Evolutionary conservation across 805 yeast species (phyloP).

Genomic region (Scheffersomyces stipitis): DNA sequence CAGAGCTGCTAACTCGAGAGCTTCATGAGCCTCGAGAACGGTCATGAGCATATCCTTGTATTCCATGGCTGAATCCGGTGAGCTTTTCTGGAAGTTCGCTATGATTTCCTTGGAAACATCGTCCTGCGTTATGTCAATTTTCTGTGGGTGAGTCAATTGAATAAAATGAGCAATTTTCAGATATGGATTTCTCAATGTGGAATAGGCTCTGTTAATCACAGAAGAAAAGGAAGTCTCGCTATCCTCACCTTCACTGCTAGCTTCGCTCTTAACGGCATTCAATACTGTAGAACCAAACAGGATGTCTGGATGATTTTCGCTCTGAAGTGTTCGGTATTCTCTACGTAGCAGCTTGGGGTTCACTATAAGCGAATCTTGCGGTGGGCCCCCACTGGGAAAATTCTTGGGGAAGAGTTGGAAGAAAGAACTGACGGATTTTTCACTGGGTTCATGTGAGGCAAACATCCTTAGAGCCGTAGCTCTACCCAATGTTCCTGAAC

Average conservation of each 20-base stretch:
- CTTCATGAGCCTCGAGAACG: conserved; percentile 83
- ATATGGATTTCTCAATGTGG: conserved; percentile 68
- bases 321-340: conserved; percentile 75
- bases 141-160: conserved; percentile 35
- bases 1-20: conserved; percentile 61
- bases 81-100: conserved; percentile 36
- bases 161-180: conserved; percentile 47
- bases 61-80: conserved; percentile 30
- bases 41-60: conserved; percentile 65
- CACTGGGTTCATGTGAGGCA: too few species aligned
- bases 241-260: conserved; percentile 2
- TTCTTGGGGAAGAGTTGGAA: conserved; percentile 75
- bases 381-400: conserved; percentile 66
- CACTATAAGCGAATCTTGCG: conserved; percentile 55
- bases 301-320: conserved; percentile 79
- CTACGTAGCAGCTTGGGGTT: conserved; percentile 58
- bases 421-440: conserved; percentile 30
- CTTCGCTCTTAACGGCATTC: conserved; percentile 6
- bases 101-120: conserved; percentile 45
- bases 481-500: too few species aligned
- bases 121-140: conserved; percentile 59
- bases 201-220: conserved; percentile 73
- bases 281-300: conserved; percentile 26
- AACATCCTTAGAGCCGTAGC: too few species aligned
- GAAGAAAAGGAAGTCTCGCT: conserved; percentile 44